Evolutionary conservation across 108 stramenopile genomes (phyloP).

Genomic region (Asterionellopsis glacialis): DNA sequence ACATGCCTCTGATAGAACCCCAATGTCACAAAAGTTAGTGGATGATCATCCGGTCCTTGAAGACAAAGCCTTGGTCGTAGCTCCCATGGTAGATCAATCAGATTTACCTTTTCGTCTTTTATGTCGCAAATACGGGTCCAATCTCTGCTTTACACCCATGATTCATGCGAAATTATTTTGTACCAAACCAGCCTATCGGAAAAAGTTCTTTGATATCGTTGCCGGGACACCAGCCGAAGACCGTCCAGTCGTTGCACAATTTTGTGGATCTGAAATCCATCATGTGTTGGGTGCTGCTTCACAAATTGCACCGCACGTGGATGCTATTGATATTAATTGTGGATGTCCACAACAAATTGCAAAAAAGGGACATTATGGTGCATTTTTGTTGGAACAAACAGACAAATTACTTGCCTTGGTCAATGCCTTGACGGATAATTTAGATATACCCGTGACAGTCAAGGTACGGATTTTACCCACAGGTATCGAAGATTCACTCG

Average conservation of each 20-base stretch:
- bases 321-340: conserved; percentile 58
- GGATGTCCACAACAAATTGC: conserved; percentile 72
- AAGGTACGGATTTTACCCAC: conserved; percentile 73
- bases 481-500: conserved; percentile 52
- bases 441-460: conserved; percentile 64
- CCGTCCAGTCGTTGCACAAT: conserved; percentile 85
- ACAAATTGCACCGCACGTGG: conserved; percentile 61
- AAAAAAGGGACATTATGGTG: conserved; percentile 56
- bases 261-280: conserved; percentile 88
- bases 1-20: neutral
- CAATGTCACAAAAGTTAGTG: neutral
- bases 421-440: conserved; percentile 5
- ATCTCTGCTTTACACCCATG: conserved; percentile 96
- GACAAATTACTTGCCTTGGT: conserved; percentile 13
- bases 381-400: conserved; percentile 49
- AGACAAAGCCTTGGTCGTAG: conserved; percentile 24
- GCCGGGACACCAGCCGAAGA: conserved; percentile 25
- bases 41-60: neutral
- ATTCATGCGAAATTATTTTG: conserved; percentile 70
- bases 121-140: conserved; percentile 83
- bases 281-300: conserved; percentile 77
- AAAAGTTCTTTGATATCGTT: conserved; percentile 43
- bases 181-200: conserved; percentile 42
- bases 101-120: conserved; percentile 96
- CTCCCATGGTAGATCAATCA: conserved; percentile 97